Base-by-base conservation (phyloP, 768 basidiomycete species). In the Mycena leptocephala region DNA sequence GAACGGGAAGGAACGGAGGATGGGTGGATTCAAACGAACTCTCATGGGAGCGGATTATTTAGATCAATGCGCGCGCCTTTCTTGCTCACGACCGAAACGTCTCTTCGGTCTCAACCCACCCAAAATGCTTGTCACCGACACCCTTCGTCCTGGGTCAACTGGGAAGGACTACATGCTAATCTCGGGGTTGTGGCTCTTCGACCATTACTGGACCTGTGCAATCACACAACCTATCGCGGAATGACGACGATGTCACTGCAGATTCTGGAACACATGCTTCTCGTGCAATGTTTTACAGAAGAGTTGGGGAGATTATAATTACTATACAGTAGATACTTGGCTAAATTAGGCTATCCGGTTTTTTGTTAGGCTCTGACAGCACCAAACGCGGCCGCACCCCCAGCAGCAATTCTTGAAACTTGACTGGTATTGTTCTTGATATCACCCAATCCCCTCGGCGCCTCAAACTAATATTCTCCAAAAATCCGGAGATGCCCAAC, bases 391-490 rank as follows among this genome's bases (percentile, higher is more conserved):
- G 79, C 33, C 81, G 80, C 8, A 83, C 76, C 20, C 85, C 87
- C 67, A 86, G 72, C 24, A 80, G 74, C 26, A 86, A 77, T 8
- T 62, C 70, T 35, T 84, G 77, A 24, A 85, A 33, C 35, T 80
- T 83, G 56, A 87, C 83, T 10, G n/a, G 77, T 22, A 81, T 37
- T 10, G 74, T 75, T 22, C 10, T 24, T 0, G 79, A 80, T 9
- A 79, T 33, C 5, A 48, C 16, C 66, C 79, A 76, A 22, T 74
- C 56, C 9, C 6, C 35, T 5, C 55, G 24, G 3, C 41, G 11
- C 18, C 66, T 33, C 20, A 18, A 16, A 7, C 59, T 33, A 22
- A 79, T 30, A 4, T 56, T 73, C 9, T 9, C 35, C 66, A 82
- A 13, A 24, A 20, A 66, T 2, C 71, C 82, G 16, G 72, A 61